These are phyloP conservation scores for Spathaspora boniae DNA, from an alignment of 805 yeast genomes.

Conservation along the genomic window DNA sequence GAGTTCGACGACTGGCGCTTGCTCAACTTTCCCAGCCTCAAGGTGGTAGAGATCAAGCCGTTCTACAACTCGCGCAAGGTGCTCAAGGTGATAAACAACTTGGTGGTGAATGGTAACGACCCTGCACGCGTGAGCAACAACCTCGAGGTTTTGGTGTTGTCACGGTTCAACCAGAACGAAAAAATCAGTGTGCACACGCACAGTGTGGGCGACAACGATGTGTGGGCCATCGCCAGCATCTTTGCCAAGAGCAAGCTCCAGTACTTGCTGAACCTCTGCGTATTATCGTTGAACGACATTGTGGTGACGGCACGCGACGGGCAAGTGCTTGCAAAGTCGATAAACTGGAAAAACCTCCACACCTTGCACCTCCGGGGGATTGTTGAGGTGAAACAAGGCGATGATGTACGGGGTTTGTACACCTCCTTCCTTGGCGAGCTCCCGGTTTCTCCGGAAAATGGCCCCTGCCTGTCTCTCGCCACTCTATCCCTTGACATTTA, in stretches of 20 bases:
- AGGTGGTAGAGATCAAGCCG: slow-evolving; percentile 32
- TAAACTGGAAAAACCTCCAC: slow-evolving; percentile 19
- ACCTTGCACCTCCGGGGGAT: slow-evolving; percentile 31
- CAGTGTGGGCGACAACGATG: background rate
- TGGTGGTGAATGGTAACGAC: slow-evolving; percentile 9
- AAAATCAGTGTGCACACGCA: background rate
- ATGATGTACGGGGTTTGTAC: too few relatives aligned
- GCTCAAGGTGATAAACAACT: slow-evolving; percentile 16
- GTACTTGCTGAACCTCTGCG: slow-evolving; percentile 14
- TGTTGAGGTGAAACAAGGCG: slow-evolving; percentile 29
- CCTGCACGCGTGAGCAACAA: slow-evolving; percentile 10
- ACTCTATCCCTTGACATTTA: slow-evolving; percentile 37
- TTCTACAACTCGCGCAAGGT: slow-evolving; percentile 26
- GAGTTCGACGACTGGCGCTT: background rate
- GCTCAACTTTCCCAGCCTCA: slow-evolving; percentile 25
- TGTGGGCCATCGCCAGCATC: slow-evolving; percentile 7
- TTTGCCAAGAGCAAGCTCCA: slow-evolving; percentile 12
- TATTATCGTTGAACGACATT: slow-evolving; percentile 22
- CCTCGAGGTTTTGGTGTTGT: slow-evolving; percentile 16
- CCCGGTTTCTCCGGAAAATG: too few relatives aligned
- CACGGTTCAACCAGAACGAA: slow-evolving; percentile 15
- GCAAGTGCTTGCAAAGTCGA: slow-evolving; percentile 12
- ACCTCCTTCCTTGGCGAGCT: slow-evolving; percentile 17
- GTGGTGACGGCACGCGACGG: slow-evolving; percentile 22
- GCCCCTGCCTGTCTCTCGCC: too few relatives aligned